phyloP scores from a whole-genome alignment of 2,329 filamentous ascomycete genomes.

The Colletotrichum limetticola region DNA sequence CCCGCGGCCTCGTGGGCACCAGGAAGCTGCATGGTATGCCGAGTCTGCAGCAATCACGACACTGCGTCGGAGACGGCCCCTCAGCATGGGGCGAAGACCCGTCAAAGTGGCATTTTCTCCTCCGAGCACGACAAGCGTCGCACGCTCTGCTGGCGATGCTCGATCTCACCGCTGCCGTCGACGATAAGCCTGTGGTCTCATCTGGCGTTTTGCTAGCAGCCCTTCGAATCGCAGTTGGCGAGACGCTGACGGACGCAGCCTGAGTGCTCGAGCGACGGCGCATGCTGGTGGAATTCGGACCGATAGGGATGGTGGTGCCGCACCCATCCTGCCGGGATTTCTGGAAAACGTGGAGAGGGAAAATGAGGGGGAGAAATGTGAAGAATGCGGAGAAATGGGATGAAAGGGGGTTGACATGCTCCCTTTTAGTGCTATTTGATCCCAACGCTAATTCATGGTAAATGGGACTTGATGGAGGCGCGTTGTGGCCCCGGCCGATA shows the following conservation, averaged over 20 bases:
- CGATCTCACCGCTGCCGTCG: background rate
- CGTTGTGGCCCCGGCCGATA: slow-evolving; percentile 2
- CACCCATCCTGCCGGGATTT: slow-evolving; percentile 14
- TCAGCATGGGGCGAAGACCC: background rate
- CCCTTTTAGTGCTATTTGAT: background rate
- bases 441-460: background rate
- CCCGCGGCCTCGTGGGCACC: slow-evolving; percentile 39
- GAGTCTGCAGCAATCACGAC: slow-evolving; percentile 36
- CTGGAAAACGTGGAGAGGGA: slow-evolving; percentile 11
- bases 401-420: background rate
- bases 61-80: slow-evolving; percentile 15
- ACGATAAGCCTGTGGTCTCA: background rate
- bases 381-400: slow-evolving; percentile 31
- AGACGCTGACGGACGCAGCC: background rate
- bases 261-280: slow-evolving; percentile 15
- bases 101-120: slow-evolving; percentile 39
- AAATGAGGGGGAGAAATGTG: slow-evolving; percentile 28
- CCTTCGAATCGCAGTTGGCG: slow-evolving; percentile 6
- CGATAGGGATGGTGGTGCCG: background rate
- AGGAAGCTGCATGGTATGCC: slow-evolving; percentile 39
- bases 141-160: slow-evolving; percentile 38
- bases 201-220: slow-evolving; percentile 14
- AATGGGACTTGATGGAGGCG: background rate
- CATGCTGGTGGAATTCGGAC: slow-evolving; percentile 20
- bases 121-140: slow-evolving; percentile 39